Conservation (phyloP, 176 grass and related monocot genomes). For the Tillandsia leiboldiana region DNA sequence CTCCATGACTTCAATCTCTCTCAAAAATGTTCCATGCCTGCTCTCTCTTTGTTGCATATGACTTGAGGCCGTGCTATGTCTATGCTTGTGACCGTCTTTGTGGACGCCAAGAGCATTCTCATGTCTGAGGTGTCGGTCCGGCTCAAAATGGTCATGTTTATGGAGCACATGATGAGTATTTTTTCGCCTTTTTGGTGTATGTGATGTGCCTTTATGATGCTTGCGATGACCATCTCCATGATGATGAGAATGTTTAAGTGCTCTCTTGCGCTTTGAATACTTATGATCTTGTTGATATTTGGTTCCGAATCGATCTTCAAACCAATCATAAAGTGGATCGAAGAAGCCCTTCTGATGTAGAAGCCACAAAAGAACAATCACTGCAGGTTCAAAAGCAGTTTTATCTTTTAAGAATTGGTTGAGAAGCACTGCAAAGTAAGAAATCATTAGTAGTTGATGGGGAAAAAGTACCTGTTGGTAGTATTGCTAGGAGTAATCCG, state of each 20-base stretch:
- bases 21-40: not conserved
- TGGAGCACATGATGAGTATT: conserved; percentile 14
- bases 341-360: conserved; percentile 69
- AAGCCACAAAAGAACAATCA: conserved; percentile 40
- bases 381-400: conserved; percentile 19
- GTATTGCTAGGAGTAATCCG: conserved; percentile 27
- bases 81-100: conserved; percentile 11
- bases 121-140: conserved; percentile 2
- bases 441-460: not conserved
- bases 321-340: conserved; percentile 62
- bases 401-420: not conserved
- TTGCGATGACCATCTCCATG: conserved; percentile 9
- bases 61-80: not conserved
- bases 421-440: not conserved
- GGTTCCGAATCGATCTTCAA: conserved; percentile 28
- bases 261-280: conserved; percentile 11
- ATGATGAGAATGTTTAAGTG: conserved; percentile 7
- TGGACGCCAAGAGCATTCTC: not conserved
- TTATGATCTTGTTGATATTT: conserved; percentile 4
- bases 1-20: not conserved
- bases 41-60: not conserved
- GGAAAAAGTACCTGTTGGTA: conserved; percentile 40
- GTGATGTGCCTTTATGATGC: not conserved
- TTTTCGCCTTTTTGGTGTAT: conserved; percentile 14
- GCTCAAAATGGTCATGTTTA: conserved; percentile 14